Conservation (phyloP, 192 early-diverging fungal species). For the Backusella luteola region DNA sequence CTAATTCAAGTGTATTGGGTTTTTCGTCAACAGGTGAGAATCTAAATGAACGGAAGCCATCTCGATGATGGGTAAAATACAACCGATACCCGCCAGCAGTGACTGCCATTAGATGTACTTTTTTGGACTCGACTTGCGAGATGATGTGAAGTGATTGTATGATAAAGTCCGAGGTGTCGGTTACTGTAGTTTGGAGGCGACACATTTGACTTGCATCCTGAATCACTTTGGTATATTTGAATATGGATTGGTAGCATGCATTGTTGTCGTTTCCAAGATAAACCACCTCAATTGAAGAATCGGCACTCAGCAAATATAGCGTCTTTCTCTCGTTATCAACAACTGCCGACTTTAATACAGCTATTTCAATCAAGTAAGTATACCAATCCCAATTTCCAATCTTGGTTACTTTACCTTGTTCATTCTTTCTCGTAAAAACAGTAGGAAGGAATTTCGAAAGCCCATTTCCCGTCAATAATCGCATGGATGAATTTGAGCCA, state of each 20-base stretch:
- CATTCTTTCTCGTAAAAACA: conserved; percentile 1
- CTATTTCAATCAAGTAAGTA: background rate
- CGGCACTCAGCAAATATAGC: conserved; percentile 71
- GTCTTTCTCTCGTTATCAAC: conserved; percentile 69
- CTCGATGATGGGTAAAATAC: conserved; percentile 62
- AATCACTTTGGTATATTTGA: conserved; percentile 49
- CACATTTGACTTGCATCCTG: conserved; percentile 45
- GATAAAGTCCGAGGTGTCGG: conserved; percentile 50
- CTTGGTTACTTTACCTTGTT: background rate
- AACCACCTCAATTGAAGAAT: conserved; percentile 71
- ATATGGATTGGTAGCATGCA: conserved; percentile 51
- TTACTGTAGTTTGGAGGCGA: conserved; percentile 34
- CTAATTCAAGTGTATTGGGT: conserved; percentile 61
- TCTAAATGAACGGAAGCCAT: background rate
- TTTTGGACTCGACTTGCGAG: conserved; percentile 63
- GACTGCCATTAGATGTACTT: conserved; percentile 70
- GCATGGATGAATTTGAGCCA: background rate
- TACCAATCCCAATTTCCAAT: background rate
- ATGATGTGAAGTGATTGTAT: conserved; percentile 82
- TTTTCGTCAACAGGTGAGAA: conserved; percentile 11
- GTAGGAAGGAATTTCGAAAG: background rate
- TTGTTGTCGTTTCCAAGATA: conserved; percentile 60
- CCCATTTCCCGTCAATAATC: background rate
- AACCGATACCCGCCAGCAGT: conserved; percentile 74
- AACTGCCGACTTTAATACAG: conserved; percentile 35